Base-by-base conservation (phyloP, 495 filamentous ascomycete species). In the Hyaloscypha bicolor region DNA sequence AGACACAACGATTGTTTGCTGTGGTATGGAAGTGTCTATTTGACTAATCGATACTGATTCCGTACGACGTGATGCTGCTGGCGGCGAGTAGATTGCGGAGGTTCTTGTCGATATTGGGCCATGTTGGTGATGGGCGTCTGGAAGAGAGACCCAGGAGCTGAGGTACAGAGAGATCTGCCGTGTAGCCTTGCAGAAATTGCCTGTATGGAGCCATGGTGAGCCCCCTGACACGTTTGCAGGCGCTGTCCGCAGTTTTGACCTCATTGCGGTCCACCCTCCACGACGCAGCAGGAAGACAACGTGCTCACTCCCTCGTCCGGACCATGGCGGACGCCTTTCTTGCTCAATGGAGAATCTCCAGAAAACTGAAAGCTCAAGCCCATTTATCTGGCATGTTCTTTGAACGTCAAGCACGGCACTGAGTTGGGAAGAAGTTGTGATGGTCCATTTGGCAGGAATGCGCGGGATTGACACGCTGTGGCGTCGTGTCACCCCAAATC, bases 401-500 rank as follows among this genome's bases (percentile, higher is more conserved):
- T 59, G 1, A 4, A 21, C 9, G 19, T 29, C 56, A 32, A 39
- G 25, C 0, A 39, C 25, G 32, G 56, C 25, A 32, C 29, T 59
- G 3, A 1, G 30, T 21, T 4, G 56, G 19, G 19, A 21, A 32
- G 11, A 19, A 37, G 8, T 32, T 56, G 56, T 33, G 56, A 16
- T 11, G 11, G 56, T 6, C 56, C 4, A 32, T 25, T 12, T 32
- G 32, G 32, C 22, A 59, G 56, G 29, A 59, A 32, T 59, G 56
- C 11, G 56, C 32, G 32, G 56, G 11, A 4, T 37, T 16, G 56
- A 37, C 56, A 59, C 29, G 30, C 56, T 32, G 53, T 56, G 53
- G 53, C 53, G 53, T 56, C n/a, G 32, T 59, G 29, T 32, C 56
- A 33, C 56, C 56, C 32, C 32, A 37, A 59, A 59, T 58, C 29